Evolutionary conservation across 2,329 filamentous ascomycete genomes (phyloP).

Genomic region (Trichoderma sp.): DNA sequence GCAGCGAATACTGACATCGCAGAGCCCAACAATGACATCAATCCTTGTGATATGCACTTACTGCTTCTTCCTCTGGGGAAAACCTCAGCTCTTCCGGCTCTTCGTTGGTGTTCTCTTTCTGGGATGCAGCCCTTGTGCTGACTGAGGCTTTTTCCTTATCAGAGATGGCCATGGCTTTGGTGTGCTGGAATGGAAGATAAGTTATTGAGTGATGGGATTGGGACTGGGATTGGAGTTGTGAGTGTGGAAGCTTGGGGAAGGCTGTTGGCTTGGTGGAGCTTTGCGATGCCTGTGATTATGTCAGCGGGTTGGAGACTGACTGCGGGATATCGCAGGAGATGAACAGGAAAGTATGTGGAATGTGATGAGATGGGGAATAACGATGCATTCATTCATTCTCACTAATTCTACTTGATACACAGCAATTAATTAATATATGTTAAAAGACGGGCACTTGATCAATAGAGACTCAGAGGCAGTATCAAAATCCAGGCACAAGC

Average conservation of each 20-base stretch:
- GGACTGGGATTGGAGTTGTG: background rate
- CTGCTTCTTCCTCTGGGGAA: slow-evolving; percentile 60
- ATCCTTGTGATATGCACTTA: slow-evolving; percentile 37
- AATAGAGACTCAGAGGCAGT: background rate
- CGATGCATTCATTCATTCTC: too few relatives aligned
- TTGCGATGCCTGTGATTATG: slow-evolving; percentile 2
- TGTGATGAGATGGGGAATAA: background rate
- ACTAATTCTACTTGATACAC: too few relatives aligned
- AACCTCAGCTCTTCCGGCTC: slow-evolving; percentile 45
- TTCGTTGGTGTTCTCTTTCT: slow-evolving; percentile 21
- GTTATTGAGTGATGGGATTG: background rate
- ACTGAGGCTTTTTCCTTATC: background rate
- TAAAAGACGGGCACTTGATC: background rate
- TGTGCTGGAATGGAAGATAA: background rate
- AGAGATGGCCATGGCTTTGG: background rate
- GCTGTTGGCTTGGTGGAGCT: background rate
- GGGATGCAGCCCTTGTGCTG: background rate
- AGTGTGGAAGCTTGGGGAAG: background rate
- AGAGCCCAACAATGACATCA: background rate
- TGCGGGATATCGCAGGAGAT: too few relatives aligned
- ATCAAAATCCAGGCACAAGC: background rate
- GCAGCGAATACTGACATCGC: background rate
- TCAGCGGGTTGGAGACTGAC: background rate
- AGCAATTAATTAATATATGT: too few relatives aligned
- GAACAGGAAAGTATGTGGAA: too few relatives aligned